These are phyloP conservation scores for Melanogaster broomeanus DNA, from an alignment of 768 basidiomycete genomes.

Conservation along the genomic window DNA sequence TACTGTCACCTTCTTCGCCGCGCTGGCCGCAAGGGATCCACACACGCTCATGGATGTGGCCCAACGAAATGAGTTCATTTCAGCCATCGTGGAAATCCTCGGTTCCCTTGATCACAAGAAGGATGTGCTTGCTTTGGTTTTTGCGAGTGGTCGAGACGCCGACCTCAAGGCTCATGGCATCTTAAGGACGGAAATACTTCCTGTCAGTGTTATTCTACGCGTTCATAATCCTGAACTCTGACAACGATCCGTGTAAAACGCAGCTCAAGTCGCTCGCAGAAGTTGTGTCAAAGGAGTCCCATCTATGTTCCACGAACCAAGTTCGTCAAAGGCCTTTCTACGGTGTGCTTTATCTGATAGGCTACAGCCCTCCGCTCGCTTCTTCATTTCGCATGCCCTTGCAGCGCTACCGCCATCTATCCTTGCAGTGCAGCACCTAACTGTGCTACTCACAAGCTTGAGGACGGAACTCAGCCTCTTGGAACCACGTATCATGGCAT, in stretches of 20 bases:
- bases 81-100: conserved; percentile 48
- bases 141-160: conserved; percentile 33
- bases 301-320: conserved; percentile 21
- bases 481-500: conserved; percentile 38
- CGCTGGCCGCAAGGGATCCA: conserved; percentile 62
- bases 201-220: conserved; percentile 42
- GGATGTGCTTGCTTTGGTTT: conserved; percentile 54
- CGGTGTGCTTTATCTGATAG: conserved; percentile 6
- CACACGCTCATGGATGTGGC: conserved; percentile 57
- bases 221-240: background rate
- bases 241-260: background rate
- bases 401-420: conserved; percentile 47
- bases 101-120: conserved; percentile 28
- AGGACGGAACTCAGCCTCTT: conserved; percentile 41
- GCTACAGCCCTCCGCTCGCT: conserved; percentile 51
- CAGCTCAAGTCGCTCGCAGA: conserved; percentile 40
- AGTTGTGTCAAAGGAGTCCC: conserved; percentile 37
- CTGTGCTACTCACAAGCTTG: conserved; percentile 34
- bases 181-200: conserved; percentile 54
- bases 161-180: conserved; percentile 56
- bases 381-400: conserved; percentile 54
- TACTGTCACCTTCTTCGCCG: conserved; percentile 59
- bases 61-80: conserved; percentile 34
- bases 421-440: conserved; percentile 35
- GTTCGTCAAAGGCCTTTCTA: conserved; percentile 9